A percentile compares a stretch with the other conserved stretches of the same genome.
Evolutionary conservation across 164 flowering plant species (phyloP).

Genomic region (Nymphaea thermarum): DNA sequence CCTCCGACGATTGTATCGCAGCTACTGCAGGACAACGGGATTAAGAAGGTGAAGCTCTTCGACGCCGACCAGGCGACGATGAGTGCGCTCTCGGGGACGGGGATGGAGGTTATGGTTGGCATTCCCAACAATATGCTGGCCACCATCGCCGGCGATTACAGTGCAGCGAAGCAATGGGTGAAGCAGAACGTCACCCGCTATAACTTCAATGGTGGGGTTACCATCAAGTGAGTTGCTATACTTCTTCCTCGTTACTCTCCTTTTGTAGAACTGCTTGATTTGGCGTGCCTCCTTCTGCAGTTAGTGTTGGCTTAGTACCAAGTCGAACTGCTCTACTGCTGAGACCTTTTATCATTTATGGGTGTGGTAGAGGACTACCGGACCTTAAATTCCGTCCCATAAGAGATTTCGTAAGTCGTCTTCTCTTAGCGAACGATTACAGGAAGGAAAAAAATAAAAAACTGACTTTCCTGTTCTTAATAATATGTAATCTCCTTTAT

Average conservation of each 20-base stretch:
- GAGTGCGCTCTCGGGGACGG: conserved; percentile 32
- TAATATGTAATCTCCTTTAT: too few species aligned
- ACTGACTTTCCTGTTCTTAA: too few species aligned
- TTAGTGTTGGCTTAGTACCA: too few species aligned
- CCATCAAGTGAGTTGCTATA: conserved; percentile 32
- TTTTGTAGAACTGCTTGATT: not conserved
- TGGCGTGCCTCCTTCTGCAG: too few species aligned
- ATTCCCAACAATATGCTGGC: conserved; percentile 45
- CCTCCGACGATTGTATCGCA: conserved; percentile 32
- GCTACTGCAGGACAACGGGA: conserved; percentile 54
- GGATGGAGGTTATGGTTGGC: conserved; percentile 63
- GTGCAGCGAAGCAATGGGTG: conserved; percentile 48
- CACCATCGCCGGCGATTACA: conserved; percentile 12
- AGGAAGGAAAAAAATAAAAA: too few species aligned
- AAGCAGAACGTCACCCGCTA: conserved; percentile 34
- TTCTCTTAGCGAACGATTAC: too few species aligned
- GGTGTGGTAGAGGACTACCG: too few species aligned
- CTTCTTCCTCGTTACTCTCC: not conserved
- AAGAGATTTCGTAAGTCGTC: too few species aligned
- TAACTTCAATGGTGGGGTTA: conserved; percentile 40
- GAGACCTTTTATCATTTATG: too few species aligned
- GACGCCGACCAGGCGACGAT: conserved; percentile 40
- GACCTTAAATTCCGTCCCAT: too few species aligned
- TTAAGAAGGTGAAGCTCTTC: conserved; percentile 56
- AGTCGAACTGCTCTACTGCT: too few species aligned